Evolutionary conservation across 257 asterid species (phyloP).

Genomic region (Penstemon eatonii): DNA sequence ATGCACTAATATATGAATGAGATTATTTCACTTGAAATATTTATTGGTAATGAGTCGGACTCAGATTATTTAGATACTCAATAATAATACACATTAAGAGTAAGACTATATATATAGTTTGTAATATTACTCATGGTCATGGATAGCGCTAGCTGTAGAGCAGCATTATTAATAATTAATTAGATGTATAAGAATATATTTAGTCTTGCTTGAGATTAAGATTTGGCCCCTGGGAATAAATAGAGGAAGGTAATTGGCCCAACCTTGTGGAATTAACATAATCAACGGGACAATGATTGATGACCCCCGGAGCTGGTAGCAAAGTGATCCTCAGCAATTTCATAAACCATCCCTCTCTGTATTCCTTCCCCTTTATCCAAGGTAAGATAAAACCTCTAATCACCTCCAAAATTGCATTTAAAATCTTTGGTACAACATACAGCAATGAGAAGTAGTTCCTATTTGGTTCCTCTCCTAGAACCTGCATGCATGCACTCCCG

Average conservation of each 20-base stretch:
- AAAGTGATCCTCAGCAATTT: slow-evolving; percentile 45
- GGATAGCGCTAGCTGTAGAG: too few relatives aligned
- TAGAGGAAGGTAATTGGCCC: slow-evolving; percentile 33
- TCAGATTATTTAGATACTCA: too few relatives aligned
- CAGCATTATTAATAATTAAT: too few relatives aligned
- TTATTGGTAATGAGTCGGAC: too few relatives aligned
- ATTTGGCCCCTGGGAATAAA: slow-evolving; percentile 17
- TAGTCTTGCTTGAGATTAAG: slow-evolving; percentile 18
- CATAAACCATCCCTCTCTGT: slow-evolving; percentile 48
- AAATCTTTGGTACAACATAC: slow-evolving; percentile 42
- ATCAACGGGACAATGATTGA: slow-evolving; percentile 51
- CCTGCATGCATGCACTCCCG: slow-evolving; percentile 43
- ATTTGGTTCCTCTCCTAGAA: slow-evolving; percentile 69
- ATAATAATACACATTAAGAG: too few relatives aligned
- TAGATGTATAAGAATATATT: not conserved
- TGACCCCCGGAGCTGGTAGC: slow-evolving; percentile 52
- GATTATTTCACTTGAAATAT: too few relatives aligned
- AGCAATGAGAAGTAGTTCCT: slow-evolving; percentile 68
- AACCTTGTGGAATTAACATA: slow-evolving; percentile 59
- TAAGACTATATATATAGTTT: too few relatives aligned
- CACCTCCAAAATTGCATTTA: slow-evolving; percentile 52
- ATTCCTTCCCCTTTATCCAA: slow-evolving; percentile 44
- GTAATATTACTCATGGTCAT: too few relatives aligned
- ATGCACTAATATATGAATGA: too few relatives aligned
- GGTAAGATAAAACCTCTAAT: slow-evolving; percentile 57